Base-by-base conservation (phyloP, 2,329 filamentous ascomycete genomes). In the Chalaropsis ovoidea region DNA sequence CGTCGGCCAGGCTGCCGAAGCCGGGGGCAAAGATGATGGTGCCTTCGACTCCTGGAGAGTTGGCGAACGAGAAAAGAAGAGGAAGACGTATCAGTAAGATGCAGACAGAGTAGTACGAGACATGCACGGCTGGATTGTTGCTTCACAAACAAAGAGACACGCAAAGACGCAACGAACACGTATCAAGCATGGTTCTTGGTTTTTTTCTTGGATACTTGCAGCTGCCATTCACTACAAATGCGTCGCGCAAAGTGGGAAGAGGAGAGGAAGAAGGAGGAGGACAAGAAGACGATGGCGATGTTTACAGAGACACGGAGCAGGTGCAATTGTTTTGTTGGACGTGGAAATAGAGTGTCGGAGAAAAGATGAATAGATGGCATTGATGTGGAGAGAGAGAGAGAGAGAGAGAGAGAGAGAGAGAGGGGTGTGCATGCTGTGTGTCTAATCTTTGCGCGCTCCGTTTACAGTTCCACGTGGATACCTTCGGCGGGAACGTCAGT, bases 381-480 rank as follows among this genome's bases (percentile, higher is more conserved):
- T 47, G 43, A 47, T 19, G n/a, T 47, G 43, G 4, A 39, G 43
- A n/a, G n/a, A n/a, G n/a, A n/a, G n/a, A n/a, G n/a, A n/a, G n/a
- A n/a, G n/a, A n/a, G n/a, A n/a, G n/a, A n/a, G n/a, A n/a, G n/a
- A n/a, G n/a, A n/a, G n/a, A n/a, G n/a, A n/a, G n/a, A n/a, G n/a
- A 47, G 43, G 15, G 43, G 52, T 27, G 15, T 27, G 27, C 24
- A 56, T 56, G 52, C 22, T 56, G 52, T 58, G 13, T 27, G 24
- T 58, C 52, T 35, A 58, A 58, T 58, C 52, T 58, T 58, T 58
- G 52, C 52, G 52, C 27, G 52, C 52, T 58, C 61, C 39, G 43
- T 80, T 83, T 87, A 94, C 77, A 94, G 88, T 79, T 94, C 89
- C 79, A 86, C 83, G 79, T 91, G 88, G 81, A 90, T 93, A 94